Base-by-base conservation (phyloP, 768 basidiomycete species). In the Podaxis mareebaensis region DNA sequence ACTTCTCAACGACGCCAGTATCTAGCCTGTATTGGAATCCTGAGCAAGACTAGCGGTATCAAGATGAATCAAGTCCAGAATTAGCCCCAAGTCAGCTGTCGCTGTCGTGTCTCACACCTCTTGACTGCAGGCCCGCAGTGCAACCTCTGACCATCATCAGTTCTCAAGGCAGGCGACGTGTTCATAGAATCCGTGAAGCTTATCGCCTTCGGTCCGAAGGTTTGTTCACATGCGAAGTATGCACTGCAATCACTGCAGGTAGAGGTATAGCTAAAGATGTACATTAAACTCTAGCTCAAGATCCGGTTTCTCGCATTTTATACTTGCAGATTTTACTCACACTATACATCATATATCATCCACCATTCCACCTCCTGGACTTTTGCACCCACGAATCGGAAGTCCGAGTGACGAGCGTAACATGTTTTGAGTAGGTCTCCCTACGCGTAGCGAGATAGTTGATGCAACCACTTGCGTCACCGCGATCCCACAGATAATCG, bases 391-490 rank as follows among this genome's bases (percentile, higher is more conserved):
- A 20, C 44, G 44, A 46, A 3, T 46, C 44, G 44, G 44, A 20
- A 46, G 15, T 15, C 15, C 4, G n/a, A 20, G 20, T n/a, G 44
- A 46, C 44, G 4, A 20, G 4, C 7, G n/a, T 46, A 46, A 17
- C 3, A 46, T n/a, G 44, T 20, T 20, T n/a, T 46, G 44, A 46
- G 44, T 46, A 20, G 33, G 33, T 33, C 33, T 10, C 33, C 10
- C 33, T 33, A 10, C 33, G 42, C 1, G n/a, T 44, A n/a, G 5
- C n/a, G 44, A 17, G 44, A 22, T 17, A 15, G 20, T n/a, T 46
- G 33, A 33, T 55, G 12, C 26, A 28, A 40, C 39, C 17, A 17
- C 44, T 58, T 58, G 40, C 56, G 56, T 58, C 56, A 58, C 30
- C 28, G 42, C 15, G 5, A 30, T 46, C 39, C 24, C 56, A 44